These are phyloP conservation scores for Stachybotrys echinatus DNA, from an alignment of 2,329 filamentous ascomycete genomes.

Conservation along the genomic window DNA sequence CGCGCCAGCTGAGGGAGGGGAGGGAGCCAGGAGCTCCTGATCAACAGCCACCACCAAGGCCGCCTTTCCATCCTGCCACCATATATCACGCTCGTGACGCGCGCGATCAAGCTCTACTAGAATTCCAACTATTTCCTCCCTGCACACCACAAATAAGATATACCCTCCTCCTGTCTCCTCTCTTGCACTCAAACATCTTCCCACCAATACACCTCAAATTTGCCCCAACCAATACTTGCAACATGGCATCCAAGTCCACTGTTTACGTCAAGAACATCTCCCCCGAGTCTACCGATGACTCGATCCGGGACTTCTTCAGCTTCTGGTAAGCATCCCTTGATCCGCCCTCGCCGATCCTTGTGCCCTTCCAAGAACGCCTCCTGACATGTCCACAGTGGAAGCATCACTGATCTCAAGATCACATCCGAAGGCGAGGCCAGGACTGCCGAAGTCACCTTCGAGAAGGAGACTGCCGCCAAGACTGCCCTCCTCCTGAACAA, in stretches of 20 bases:
- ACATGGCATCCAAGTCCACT: slow-evolving; percentile 55
- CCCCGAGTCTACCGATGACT: slow-evolving; percentile 74
- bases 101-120: too few species aligned
- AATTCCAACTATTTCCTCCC: too few species aligned
- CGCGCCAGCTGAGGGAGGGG: not conserved
- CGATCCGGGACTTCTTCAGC: slow-evolving; percentile 95
- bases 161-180: not conserved
- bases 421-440: slow-evolving; percentile 65
- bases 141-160: too few species aligned
- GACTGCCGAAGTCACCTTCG: slow-evolving; percentile 88
- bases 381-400: slow-evolving; percentile 56
- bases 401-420: slow-evolving; percentile 80
- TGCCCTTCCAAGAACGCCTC: not conserved
- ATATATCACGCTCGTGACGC: too few species aligned
- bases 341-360: too few species aligned
- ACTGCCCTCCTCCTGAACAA: slow-evolving; percentile 96
- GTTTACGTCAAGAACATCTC: slow-evolving; percentile 91
- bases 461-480: slow-evolving; percentile 94
- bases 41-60: not conserved
- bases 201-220: too few species aligned
- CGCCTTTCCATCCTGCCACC: not conserved
- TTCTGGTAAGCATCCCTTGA: slow-evolving; percentile 61
- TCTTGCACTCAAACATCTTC: too few species aligned
- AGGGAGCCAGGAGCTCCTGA: too few species aligned
- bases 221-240: slow-evolving; percentile 19